These are phyloP conservation scores for Sarocladium strictum DNA, from an alignment of 2,329 filamentous ascomycete species.

Conservation along the genomic window DNA sequence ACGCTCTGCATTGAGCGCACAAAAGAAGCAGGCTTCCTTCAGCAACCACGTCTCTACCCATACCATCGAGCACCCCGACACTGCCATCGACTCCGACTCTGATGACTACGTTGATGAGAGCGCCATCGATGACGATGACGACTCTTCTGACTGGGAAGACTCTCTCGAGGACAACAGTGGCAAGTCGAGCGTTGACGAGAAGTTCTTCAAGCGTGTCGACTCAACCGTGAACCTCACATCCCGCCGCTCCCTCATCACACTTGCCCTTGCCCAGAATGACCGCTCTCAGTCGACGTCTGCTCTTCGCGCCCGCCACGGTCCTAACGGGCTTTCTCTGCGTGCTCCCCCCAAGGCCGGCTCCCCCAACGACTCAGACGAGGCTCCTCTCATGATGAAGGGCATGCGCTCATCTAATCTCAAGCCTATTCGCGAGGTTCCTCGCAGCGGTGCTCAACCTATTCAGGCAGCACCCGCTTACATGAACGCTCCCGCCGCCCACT, in stretches of 20 bases:
- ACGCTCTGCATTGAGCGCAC: constrained; percentile 33
- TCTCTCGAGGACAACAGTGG: constrained; percentile 70
- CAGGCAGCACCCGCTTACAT: constrained; percentile 62
- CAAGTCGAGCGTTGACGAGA: constrained; percentile 76
- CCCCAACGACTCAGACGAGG: constrained; percentile 55
- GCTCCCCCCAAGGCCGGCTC: constrained; percentile 24
- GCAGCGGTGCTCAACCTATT: constrained; percentile 71
- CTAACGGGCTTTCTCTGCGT: constrained; percentile 29
- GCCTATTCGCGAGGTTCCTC: constrained; percentile 56
- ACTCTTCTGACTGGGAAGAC: constrained; percentile 54
- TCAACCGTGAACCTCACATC: constrained; percentile 81
- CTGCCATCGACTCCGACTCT: constrained; percentile 50
- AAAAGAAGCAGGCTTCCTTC: constrained; percentile 78
- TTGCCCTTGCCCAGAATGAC: constrained; percentile 73
- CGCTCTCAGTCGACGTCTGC: constrained; percentile 64
- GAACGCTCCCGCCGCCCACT: constrained; percentile 68
- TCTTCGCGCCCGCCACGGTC: constrained; percentile 44
- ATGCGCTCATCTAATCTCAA: constrained; percentile 43
- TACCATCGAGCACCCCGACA: constrained; percentile 53
- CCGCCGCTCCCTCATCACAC: constrained; percentile 80
- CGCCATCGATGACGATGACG: constrained; percentile 70
- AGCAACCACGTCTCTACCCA: constrained; percentile 67
- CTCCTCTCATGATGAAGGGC: constrained; percentile 60
- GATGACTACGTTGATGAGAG: constrained; percentile 74
- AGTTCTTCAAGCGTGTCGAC: constrained; percentile 85